Evolutionary conservation across 306 rosid genomes (phyloP).

Genomic region (Astragalus glycyphyllos): DNA sequence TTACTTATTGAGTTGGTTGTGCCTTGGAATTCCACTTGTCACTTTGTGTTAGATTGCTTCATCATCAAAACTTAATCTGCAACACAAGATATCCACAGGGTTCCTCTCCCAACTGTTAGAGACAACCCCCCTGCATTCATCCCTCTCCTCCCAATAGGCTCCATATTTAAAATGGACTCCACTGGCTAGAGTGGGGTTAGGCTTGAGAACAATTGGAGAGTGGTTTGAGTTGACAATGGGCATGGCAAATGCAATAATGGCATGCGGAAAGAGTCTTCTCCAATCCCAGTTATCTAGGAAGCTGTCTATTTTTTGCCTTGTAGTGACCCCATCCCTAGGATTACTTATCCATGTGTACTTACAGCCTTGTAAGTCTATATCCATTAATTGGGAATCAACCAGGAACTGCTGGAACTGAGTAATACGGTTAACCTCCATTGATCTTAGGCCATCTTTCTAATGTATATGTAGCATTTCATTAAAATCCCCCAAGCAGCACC

Average conservation of each 20-base stretch:
- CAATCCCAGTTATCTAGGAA: neutral
- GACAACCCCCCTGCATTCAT: no score
- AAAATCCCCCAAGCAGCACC: neutral
- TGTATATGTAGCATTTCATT: neutral
- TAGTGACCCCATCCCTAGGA: neutral
- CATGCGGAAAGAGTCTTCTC: neutral
- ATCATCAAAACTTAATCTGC: no score
- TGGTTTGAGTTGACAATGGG: neutral
- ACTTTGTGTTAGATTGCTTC: no score
- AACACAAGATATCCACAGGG: no score
- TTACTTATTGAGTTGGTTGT: no score
- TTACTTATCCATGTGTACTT: neutral
- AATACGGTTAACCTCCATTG: fast-evolving
- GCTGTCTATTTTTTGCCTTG: neutral
- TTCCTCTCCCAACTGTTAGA: no score
- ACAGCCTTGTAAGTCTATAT: neutral
- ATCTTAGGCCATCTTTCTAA: neutral
- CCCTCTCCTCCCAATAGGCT: no score
- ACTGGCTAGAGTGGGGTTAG: no score
- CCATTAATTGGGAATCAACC: neutral
- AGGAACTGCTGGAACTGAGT: neutral
- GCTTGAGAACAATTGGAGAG: no score
- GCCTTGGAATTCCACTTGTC: no score
- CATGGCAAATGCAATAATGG: neutral
- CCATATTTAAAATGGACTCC: no score